Conservation (phyloP, 345 rosid species). For the Geranium rotundifolium region DNA sequence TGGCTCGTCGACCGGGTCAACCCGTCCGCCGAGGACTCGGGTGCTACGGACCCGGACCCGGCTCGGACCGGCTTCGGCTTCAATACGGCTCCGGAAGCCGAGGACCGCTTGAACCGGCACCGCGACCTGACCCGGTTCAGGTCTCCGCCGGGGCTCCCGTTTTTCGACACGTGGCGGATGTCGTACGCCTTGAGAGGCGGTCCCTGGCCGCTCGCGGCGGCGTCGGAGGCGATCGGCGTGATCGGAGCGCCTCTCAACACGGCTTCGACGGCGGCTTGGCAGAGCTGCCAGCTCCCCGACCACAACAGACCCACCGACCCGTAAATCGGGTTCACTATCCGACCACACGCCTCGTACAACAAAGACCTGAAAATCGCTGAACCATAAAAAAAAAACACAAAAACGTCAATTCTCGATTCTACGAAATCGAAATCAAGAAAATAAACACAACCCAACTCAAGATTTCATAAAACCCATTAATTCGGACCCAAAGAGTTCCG, state of each 20-base stretch:
- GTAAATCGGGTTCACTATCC: constrained; percentile 89
- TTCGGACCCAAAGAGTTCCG: no score
- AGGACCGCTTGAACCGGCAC: constrained; percentile 35
- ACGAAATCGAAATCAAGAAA: no score
- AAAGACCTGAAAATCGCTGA: constrained; percentile 92
- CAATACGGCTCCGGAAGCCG: background rate
- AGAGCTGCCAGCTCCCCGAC: constrained; percentile 93
- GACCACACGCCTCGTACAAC: constrained; percentile 93
- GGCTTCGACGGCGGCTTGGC: constrained; percentile 92
- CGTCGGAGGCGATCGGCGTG: constrained; percentile 56
- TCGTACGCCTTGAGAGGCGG: constrained; percentile 74
- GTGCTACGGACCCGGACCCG: background rate
- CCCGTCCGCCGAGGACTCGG: constrained; percentile 13
- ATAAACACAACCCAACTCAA: no score
- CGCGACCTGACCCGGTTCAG: constrained; percentile 32
- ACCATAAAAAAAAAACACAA: background rate
- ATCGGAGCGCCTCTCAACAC: constrained; percentile 81
- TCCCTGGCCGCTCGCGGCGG: constrained; percentile 52
- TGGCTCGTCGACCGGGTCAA: constrained; percentile 59
- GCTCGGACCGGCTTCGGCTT: constrained; percentile 19
- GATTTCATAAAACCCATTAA: no score
- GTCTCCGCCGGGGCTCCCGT: constrained; percentile 44
- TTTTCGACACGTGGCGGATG: constrained; percentile 80
- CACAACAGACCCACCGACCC: constrained; percentile 90
- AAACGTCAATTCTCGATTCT: background rate